Evolutionary conservation across 768 basidiomycete genomes (phyloP).

Genomic region (Nevesoporus exiguus): DNA sequence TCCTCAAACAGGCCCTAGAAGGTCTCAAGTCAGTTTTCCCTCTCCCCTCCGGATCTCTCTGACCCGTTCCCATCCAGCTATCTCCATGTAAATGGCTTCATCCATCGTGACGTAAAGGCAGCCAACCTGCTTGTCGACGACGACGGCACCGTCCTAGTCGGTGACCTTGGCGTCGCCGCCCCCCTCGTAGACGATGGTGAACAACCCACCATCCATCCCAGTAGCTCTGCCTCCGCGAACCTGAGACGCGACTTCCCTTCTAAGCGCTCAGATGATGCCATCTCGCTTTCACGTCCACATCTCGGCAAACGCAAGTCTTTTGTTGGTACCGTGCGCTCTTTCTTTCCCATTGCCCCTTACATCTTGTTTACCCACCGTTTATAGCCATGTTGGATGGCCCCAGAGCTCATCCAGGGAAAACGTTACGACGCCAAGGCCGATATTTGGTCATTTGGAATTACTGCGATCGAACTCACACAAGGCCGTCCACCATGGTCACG

Average conservation of each 20-base stretch:
- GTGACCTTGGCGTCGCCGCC: conserved; percentile 91
- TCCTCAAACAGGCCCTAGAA: conserved; percentile 79
- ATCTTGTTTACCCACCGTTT: conserved; percentile 3
- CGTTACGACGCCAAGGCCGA: conserved; percentile 86
- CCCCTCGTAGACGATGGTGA: conserved; percentile 68
- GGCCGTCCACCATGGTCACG: conserved; percentile 84
- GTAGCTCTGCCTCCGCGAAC: conserved; percentile 24
- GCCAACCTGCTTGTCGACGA: conserved; percentile 92
- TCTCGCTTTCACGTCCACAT: conserved; percentile 34
- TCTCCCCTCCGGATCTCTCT: not conserved
- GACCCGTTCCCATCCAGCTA: conserved; percentile 47
- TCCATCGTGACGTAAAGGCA: conserved; percentile 93
- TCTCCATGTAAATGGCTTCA: conserved; percentile 84
- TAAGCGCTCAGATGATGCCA: not conserved
- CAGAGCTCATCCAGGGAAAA: conserved; percentile 83
- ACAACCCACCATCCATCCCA: conserved; percentile 31
- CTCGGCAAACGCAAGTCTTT: conserved; percentile 86
- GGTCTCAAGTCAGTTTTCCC: conserved; percentile 71
- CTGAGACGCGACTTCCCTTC: conserved; percentile 35
- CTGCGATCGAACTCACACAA: conserved; percentile 85
- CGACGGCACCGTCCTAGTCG: conserved; percentile 84
- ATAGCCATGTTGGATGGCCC: conserved; percentile 96
- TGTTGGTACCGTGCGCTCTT: conserved; percentile 78
- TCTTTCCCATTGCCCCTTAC: too few relatives aligned
- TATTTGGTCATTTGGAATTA: conserved; percentile 96